phyloP scores from a whole-genome alignment of 2,329 filamentous ascomycete genomes.

The Ophiosphaerella herpotricha region DNA sequence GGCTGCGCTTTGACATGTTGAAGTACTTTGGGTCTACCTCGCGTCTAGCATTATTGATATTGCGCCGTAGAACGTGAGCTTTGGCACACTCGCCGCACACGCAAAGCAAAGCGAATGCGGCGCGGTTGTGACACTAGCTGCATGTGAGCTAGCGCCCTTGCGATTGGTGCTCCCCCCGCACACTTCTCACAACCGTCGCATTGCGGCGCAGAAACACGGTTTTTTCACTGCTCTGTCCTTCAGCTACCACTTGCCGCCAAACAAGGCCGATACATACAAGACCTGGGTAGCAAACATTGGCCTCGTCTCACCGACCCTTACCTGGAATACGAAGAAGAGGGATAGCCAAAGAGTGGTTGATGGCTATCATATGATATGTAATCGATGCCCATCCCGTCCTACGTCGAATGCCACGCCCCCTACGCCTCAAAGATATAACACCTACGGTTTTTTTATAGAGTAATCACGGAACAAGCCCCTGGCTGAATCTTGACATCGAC shows the following conservation, averaged over 20 bases:
- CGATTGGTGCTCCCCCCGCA: background rate
- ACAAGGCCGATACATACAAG: background rate
- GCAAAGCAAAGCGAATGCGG: too few species aligned
- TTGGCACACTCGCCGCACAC: background rate
- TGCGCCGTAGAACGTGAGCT: background rate
- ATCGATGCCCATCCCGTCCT: background rate
- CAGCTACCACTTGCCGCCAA: background rate
- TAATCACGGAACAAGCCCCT: background rate
- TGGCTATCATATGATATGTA: background rate
- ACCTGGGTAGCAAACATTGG: background rate
- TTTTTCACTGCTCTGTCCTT: background rate
- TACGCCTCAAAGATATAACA: background rate
- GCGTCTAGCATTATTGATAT: background rate
- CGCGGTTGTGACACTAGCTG: background rate
- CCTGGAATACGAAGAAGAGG: constrained; percentile 1
- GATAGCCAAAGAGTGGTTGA: background rate
- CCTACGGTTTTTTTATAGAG: too few species aligned
- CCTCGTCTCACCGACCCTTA: background rate
- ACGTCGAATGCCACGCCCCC: background rate
- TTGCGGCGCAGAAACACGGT: background rate
- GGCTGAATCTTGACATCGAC: constrained; percentile 1
- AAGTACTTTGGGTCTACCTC: background rate
- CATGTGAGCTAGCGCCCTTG: background rate
- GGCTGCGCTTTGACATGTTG: constrained; percentile 1
- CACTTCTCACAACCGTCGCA: constrained; percentile 1